Evolutionary conservation across 106 monocot species (phyloP).

Genomic region (Alisma plantagoaquatica): DNA sequence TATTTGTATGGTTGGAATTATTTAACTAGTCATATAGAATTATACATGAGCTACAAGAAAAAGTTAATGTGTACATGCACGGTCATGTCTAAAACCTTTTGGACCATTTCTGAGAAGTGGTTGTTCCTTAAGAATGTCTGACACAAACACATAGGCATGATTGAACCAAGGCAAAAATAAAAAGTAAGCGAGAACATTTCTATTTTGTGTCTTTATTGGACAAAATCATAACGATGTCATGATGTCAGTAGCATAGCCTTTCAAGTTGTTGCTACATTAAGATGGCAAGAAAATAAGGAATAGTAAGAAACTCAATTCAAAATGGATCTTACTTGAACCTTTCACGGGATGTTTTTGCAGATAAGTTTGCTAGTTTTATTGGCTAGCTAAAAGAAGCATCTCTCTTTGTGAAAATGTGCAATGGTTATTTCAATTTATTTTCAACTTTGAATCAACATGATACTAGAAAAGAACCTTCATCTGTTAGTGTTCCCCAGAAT

Average conservation of each 20-base stretch:
- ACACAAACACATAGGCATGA: no score
- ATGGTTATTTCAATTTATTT: slow-evolving; percentile 91
- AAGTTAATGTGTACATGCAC: no score
- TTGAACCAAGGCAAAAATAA: no score
- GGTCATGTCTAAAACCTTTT: no score
- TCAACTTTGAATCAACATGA: slow-evolving; percentile 14
- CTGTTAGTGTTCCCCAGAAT: not conserved
- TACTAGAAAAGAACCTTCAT: not conserved
- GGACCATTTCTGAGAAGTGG: no score
- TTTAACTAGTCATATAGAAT: not conserved
- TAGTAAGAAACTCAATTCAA: slow-evolving; percentile 3
- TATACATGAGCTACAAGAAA: no score
- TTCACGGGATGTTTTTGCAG: slow-evolving; percentile 55
- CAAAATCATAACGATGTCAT: slow-evolving; percentile 38
- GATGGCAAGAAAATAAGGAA: slow-evolving; percentile 6
- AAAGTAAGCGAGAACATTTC: slow-evolving; percentile 31
- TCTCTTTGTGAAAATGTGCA: slow-evolving; percentile 59
- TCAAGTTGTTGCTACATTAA: slow-evolving; percentile 56
- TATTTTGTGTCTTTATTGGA: slow-evolving; percentile 32
- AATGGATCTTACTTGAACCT: slow-evolving; percentile 14
- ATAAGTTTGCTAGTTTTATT: slow-evolving; percentile 43
- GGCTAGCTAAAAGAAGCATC: slow-evolving; percentile 12
- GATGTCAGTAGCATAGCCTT: slow-evolving; percentile 49
- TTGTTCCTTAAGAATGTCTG: no score
- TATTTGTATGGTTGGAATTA: not conserved